Percentiles rank a stretch among this genome's conserved stretches.
These are phyloP conservation scores for Simmondsia chinensis DNA, from an alignment of 148 eudicot genomes.

Conservation along the genomic window DNA sequence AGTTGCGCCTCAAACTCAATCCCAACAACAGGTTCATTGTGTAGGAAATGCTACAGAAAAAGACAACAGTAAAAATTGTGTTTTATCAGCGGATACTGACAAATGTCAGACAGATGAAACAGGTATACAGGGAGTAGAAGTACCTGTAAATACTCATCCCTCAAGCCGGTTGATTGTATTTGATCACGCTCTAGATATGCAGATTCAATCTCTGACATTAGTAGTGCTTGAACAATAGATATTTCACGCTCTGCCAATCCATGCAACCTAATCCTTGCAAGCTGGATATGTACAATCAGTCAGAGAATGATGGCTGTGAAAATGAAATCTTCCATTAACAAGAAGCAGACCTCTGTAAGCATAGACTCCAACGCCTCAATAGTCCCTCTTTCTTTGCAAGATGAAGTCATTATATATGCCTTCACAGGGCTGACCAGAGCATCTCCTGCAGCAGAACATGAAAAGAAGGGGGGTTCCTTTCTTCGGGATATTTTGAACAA, in stretches of 20 bases:
- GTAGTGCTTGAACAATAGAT: conserved; percentile 49
- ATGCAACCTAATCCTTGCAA: conserved; percentile 73
- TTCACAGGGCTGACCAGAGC: conserved; percentile 53
- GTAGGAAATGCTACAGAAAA: conserved; percentile 50
- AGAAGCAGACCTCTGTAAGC: conserved; percentile 55
- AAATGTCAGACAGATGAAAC: background rate
- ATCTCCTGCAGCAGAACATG: conserved; percentile 73
- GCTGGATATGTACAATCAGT: conserved; percentile 41
- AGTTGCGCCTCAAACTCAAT: conserved; percentile 74
- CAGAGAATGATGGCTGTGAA: conserved; percentile 8
- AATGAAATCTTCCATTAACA: conserved; percentile 4
- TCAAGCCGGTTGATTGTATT: conserved; percentile 70
- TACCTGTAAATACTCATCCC: conserved; percentile 87
- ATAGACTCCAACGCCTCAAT: conserved; percentile 70
- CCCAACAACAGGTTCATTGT: conserved; percentile 63
- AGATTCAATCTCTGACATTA: conserved; percentile 86
- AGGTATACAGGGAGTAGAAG: background rate
- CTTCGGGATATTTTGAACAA: conserved; percentile 60
- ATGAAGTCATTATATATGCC: conserved; percentile 72
- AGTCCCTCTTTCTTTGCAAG: conserved; percentile 79
- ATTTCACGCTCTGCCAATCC: conserved; percentile 90
- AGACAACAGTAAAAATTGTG: background rate
- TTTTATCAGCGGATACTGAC: background rate
- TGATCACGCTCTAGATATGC: conserved; percentile 83
- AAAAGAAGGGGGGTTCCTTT: conserved; percentile 58